Conservation (phyloP, 805 yeast species). For the Barnettozyma californica region DNA sequence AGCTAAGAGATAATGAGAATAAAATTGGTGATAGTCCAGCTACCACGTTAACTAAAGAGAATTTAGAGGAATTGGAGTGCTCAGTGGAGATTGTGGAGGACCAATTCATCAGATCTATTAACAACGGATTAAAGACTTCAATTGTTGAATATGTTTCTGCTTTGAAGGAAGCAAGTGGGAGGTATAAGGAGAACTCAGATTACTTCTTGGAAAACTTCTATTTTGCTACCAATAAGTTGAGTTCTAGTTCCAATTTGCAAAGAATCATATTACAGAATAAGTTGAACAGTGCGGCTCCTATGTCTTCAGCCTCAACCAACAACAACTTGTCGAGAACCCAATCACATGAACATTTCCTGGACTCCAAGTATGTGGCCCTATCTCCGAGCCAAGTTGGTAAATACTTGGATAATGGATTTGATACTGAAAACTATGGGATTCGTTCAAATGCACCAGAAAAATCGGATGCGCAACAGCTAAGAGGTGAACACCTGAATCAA, state of each 20-base stretch:
- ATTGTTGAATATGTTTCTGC: slow-evolving; percentile 37
- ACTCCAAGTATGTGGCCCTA: slow-evolving; percentile 11
- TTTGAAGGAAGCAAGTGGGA: slow-evolving; percentile 15
- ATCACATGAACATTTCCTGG: slow-evolving; percentile 1
- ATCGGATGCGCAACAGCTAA: background rate
- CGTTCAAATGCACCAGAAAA: background rate
- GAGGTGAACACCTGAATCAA: background rate
- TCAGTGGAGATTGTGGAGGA: slow-evolving; percentile 48
- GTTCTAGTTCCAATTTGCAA: slow-evolving; percentile 19
- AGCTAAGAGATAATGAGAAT: slow-evolving; percentile 38
- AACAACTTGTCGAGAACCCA: background rate
- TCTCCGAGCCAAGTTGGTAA: slow-evolving; percentile 19
- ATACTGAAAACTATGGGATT: background rate
- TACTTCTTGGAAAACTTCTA: slow-evolving; percentile 20
- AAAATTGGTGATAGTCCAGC: slow-evolving; percentile 42
- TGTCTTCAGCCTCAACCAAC: background rate
- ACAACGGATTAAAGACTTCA: slow-evolving; percentile 39
- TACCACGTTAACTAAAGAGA: slow-evolving; percentile 41
- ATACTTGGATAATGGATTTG: slow-evolving; percentile 10
- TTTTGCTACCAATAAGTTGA: slow-evolving; percentile 4
- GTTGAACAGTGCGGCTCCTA: slow-evolving; percentile 6
- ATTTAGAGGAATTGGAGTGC: slow-evolving; percentile 45
- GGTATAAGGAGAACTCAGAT: slow-evolving; percentile 15
- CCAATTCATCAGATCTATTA: slow-evolving; percentile 44
- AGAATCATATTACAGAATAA: slow-evolving; percentile 23